Evolutionary conservation across 2,329 filamentous ascomycete species (phyloP), one percentile per base, ranked within the genome.

Genomic region (Claviceps cyperi): DNA sequence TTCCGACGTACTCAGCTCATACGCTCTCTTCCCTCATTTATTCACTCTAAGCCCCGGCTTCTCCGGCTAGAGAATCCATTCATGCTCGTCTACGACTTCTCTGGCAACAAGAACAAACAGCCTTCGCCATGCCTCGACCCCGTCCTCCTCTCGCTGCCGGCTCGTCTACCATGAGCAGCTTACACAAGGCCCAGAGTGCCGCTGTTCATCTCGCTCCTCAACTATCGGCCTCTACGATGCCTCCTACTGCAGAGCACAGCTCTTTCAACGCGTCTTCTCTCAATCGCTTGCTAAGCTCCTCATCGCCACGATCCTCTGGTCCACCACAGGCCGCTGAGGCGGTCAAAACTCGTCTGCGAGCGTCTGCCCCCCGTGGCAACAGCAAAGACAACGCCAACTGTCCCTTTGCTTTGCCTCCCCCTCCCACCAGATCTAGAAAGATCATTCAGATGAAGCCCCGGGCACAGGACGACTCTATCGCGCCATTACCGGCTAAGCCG

Each of bases 361-460:
- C 73, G 0, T 74, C 76, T 15, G 64, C 71, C 13, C 65, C 69
- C 17, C 63, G 62, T 47, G 62, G 69, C 14, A 60, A 50, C 44
- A 32, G 68, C 51, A 70, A 72, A 51, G 82, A 80, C 56, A 77
- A 28, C 7, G 22, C 79, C 56, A 77, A 17, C 4, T 45, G 81
- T 57, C 71, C 76, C 46, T 94, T 95, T 64, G 77, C 85, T 9
- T 77, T 98, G 15, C 92, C 92, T 19, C 92, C 92, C 9, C 92
- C 91, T 15, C 92, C 92, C 0, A 95, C 90, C 3, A 77, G 91
- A 54, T 86, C 88, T 41, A 83, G 91, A 60, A 97, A 94, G 70
- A 97, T 98, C 63, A 97, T 97, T 52, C 91, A 97, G 69, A 95
- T 97, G 90, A 95, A 94, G 67, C 91, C 78, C 17, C 68, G 71